phyloP scores from a whole-genome alignment of 108 stramenopile genomes.

The Nitzschia palea region DNA sequence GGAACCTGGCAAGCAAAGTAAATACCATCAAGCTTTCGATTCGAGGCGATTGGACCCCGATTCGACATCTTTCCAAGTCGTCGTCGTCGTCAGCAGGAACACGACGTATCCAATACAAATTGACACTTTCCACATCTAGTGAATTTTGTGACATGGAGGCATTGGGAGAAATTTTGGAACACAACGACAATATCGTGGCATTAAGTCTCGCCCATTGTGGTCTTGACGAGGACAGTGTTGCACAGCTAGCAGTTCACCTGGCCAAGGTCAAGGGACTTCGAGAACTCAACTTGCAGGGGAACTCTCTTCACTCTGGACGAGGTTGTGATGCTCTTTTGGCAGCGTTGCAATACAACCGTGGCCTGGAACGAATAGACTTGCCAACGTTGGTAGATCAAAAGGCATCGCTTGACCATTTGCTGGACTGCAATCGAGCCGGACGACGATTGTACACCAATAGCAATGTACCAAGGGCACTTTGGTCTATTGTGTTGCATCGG shows the following conservation, averaged over 20 bases:
- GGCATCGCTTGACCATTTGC: neutral
- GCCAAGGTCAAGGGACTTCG: neutral
- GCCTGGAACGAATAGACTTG: neutral
- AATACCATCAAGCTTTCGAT: neutral
- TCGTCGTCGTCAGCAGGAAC: neutral
- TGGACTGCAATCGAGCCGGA: slow-evolving; percentile 7
- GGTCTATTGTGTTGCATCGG: slow-evolving; percentile 2
- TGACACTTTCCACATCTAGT: neutral
- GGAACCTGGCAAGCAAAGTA: neutral
- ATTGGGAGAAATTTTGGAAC: neutral
- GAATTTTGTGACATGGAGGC: neutral
- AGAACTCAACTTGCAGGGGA: neutral
- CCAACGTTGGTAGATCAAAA: neutral
- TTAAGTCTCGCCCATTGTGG: neutral
- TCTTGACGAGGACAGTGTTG: neutral
- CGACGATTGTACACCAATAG: neutral
- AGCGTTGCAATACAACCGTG: neutral
- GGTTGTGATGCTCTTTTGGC: neutral
- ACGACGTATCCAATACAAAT: neutral
- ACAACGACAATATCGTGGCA: neutral
- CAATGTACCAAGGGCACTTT: neutral
- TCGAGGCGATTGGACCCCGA: neutral
- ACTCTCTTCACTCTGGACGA: neutral
- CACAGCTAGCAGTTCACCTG: neutral
- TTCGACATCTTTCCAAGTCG: neutral